phyloP scores from a whole-genome alignment of 2,329 filamentous ascomycete genomes.

The Sporothrix inflata region DNA sequence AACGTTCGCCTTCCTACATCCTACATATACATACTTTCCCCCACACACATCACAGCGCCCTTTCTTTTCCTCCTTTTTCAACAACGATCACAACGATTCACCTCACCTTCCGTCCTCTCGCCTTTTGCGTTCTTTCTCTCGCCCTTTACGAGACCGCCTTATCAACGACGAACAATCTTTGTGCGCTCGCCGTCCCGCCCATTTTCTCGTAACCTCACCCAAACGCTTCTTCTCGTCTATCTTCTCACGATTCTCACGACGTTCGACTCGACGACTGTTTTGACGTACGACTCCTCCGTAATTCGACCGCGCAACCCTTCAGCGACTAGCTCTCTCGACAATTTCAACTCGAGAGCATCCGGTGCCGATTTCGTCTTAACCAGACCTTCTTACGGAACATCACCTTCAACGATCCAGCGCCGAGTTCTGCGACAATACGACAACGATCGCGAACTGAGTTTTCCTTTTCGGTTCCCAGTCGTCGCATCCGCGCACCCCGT shows the following conservation, averaged over 20 bases:
- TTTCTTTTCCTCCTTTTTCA: conserved; percentile 19
- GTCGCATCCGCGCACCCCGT: conserved; percentile 19
- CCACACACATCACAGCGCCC: conserved; percentile 32
- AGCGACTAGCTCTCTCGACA: not conserved
- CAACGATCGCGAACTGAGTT: not conserved
- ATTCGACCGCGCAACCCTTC: not conserved
- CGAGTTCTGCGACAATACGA: not conserved
- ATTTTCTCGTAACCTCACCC: not conserved
- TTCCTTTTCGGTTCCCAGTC: not conserved
- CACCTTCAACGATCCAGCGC: not conserved
- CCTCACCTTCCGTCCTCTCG: not conserved
- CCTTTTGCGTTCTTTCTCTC: not conserved
- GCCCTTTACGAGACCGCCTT: conserved; percentile 3
- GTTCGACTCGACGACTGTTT: conserved; percentile 14
- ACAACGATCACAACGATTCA: conserved; percentile 15
- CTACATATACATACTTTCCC: conserved; percentile 37
- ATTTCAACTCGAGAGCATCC: not conserved
- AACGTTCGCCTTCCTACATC: conserved; percentile 33
- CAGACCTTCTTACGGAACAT: not conserved
- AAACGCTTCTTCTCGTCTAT: not conserved
- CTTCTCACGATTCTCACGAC: not conserved
- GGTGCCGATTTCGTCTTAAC: not conserved
- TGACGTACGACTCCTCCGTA: not conserved
- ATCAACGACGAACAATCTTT: not conserved
- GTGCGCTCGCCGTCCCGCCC: not conserved